Evolutionary conservation across 2,329 filamentous ascomycete species (phyloP).

Genomic region (Ascochyta viciae-villosae): DNA sequence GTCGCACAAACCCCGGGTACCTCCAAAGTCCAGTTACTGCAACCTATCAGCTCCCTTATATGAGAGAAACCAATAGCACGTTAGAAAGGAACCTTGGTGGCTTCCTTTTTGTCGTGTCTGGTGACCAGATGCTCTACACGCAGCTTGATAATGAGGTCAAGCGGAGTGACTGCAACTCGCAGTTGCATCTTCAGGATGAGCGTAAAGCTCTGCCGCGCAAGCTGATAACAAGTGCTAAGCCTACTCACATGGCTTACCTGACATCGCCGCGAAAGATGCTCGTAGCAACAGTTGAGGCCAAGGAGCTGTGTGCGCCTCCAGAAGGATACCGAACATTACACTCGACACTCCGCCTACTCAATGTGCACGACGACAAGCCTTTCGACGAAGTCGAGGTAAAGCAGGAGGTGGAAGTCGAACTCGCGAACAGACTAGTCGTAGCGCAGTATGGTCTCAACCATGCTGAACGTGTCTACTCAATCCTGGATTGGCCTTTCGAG

Average conservation of each 20-base stretch:
- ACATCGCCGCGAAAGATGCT: conserved; percentile 55
- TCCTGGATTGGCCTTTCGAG: conserved; percentile 70
- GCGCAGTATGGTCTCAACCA: conserved; percentile 64
- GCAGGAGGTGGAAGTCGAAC: conserved; percentile 23
- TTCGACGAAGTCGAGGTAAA: conserved; percentile 30
- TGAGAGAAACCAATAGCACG: conserved; percentile 34
- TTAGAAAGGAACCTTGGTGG: conserved; percentile 50
- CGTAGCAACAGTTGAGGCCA: conserved; percentile 53
- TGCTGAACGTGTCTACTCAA: conserved; percentile 65
- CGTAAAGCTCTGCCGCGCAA: conserved; percentile 37
- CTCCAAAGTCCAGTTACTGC: conserved; percentile 43
- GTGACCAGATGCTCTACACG: conserved; percentile 57
- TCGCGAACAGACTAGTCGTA: conserved; percentile 51
- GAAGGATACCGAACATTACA: conserved; percentile 47
- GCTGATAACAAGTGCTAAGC: conserved; percentile 33
- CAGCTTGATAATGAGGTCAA: conserved; percentile 51
- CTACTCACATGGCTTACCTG: conserved; percentile 54
- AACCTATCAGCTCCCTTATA: conserved; percentile 38
- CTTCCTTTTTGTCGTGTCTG: conserved; percentile 57
- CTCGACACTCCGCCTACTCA: conserved; percentile 43
- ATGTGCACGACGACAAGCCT: conserved; percentile 28
- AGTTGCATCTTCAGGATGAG: conserved; percentile 2
- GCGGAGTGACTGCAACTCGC: conserved; percentile 13
- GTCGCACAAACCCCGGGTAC: conserved; percentile 35
- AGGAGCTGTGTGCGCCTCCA: conserved; percentile 39